These are phyloP conservation scores for Elsinoe batatas DNA, from an alignment of 2,329 filamentous ascomycete species.

Conservation along the genomic window DNA sequence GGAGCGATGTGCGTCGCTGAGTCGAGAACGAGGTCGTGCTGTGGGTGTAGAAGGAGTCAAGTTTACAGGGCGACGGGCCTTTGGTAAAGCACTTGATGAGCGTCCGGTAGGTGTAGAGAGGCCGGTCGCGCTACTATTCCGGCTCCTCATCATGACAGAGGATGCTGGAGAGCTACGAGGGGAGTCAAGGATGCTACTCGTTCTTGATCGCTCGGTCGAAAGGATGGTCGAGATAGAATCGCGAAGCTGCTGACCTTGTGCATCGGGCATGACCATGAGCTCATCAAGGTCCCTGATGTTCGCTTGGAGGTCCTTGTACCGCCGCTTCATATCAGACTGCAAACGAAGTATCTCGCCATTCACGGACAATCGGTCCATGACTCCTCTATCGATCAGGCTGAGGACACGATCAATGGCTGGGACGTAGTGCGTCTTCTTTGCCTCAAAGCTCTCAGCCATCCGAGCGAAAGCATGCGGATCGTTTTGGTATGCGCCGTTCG, in stretches of 20 bases:
- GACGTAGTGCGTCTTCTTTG: constrained; percentile 88
- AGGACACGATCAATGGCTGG: constrained; percentile 86
- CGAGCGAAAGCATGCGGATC: constrained; percentile 62
- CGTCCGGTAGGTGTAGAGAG: constrained; percentile 32
- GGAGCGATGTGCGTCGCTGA: constrained; percentile 12
- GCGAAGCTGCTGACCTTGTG: constrained; percentile 62
- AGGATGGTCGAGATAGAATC: constrained; percentile 91
- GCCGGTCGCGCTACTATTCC: constrained; percentile 40
- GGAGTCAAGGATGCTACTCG: constrained; percentile 56
- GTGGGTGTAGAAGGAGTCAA: constrained; percentile 12
- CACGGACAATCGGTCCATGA: constrained; percentile 87
- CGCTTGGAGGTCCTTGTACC: constrained; percentile 65
- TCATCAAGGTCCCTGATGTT: constrained; percentile 70
- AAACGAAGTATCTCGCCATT: constrained; percentile 89
- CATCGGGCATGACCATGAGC: constrained; percentile 52
- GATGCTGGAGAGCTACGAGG: constrained; percentile 55
- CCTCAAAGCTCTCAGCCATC: constrained; percentile 87
- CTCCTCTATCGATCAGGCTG: constrained; percentile 88
- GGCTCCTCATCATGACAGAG: constrained; percentile 39
- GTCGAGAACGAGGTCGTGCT: constrained; percentile 12
- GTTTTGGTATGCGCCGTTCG: constrained; percentile 62
- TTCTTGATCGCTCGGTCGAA: constrained; percentile 66
- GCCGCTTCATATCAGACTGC: constrained; percentile 73
- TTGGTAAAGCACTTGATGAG: neutral
- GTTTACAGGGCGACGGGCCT: neutral